A percentile compares a stretch with the other conserved stretches of the same genome.
These are phyloP conservation scores for Aspergillus funiculosus DNA, from an alignment of 495 filamentous ascomycete species.

Conservation along the genomic window DNA sequence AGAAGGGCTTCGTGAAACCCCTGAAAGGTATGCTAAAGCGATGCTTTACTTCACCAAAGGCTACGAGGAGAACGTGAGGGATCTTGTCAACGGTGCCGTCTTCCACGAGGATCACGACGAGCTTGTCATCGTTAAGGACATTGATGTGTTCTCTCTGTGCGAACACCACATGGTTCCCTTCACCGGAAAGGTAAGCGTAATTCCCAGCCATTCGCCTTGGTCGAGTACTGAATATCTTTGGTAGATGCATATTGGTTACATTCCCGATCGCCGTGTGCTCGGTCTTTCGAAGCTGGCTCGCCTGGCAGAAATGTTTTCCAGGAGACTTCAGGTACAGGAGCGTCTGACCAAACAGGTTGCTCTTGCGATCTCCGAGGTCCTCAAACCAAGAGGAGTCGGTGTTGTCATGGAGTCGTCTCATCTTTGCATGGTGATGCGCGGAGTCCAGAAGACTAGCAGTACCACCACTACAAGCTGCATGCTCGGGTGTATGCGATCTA, in stretches of 20 bases:
- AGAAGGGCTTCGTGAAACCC: conserved; percentile 82
- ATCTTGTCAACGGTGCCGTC: conserved; percentile 90
- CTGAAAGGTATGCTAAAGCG: conserved; percentile 87
- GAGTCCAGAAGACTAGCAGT: conserved; percentile 81
- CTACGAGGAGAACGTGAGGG: conserved; percentile 90
- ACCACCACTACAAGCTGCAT: conserved; percentile 94
- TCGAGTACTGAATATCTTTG: conserved; percentile 13
- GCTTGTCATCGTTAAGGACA: conserved; percentile 95
- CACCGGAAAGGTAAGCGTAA: conserved; percentile 69
- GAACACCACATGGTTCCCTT: conserved; percentile 98
- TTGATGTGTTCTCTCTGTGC: conserved; percentile 91
- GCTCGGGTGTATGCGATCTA: conserved; percentile 86
- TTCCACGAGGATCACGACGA: conserved; percentile 98
- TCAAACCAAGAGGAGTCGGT: conserved; percentile 84
- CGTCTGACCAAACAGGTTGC: conserved; percentile 94
- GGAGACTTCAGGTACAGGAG: conserved; percentile 91
- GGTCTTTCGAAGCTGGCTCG: conserved; percentile 93
- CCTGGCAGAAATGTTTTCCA: conserved; percentile 95
- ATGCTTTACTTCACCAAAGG: conserved; percentile 99
- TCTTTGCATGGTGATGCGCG: conserved; percentile 98
- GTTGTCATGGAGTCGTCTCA: conserved; percentile 97
- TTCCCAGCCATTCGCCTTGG: not conserved
- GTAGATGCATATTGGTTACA: conserved; percentile 98
- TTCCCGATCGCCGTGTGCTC: conserved; percentile 77
- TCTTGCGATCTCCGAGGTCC: conserved; percentile 83